phyloP scores from a whole-genome alignment of 495 filamentous ascomycete species.

The Penicillium parvum region DNA sequence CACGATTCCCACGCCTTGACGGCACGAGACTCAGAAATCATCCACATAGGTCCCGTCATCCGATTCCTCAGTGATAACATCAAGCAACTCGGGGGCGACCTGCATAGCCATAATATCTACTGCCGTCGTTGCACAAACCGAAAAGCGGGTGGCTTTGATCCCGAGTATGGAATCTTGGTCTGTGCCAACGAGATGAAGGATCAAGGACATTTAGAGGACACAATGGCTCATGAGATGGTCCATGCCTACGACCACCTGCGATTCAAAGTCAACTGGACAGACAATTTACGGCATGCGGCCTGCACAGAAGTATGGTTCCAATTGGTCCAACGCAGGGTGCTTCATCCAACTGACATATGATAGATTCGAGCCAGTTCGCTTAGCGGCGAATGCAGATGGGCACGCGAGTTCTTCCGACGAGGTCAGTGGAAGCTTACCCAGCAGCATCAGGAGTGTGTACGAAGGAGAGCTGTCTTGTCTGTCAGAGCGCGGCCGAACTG shows the following conservation, averaged over 20 bases:
- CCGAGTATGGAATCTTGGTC: conserved; percentile 77
- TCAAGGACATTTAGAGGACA: conserved; percentile 80
- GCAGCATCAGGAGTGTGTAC: conserved; percentile 90
- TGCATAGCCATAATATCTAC: conserved; percentile 69
- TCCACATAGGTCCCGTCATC: conserved; percentile 61
- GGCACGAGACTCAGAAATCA: conserved; percentile 4
- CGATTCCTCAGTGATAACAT: conserved; percentile 80
- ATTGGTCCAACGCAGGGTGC: background rate
- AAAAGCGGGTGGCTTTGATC: conserved; percentile 76
- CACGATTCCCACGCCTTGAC: too few relatives aligned
- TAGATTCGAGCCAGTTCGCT: conserved; percentile 90
- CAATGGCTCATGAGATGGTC: conserved; percentile 94
- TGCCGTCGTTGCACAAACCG: conserved; percentile 69
- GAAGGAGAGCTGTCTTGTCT: conserved; percentile 70
- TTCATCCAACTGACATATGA: background rate
- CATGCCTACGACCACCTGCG: conserved; percentile 92
- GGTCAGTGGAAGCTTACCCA: conserved; percentile 83
- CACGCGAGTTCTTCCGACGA: conserved; percentile 74
- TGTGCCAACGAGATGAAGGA: conserved; percentile 84
- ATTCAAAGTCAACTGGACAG: conserved; percentile 80
- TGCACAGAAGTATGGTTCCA: conserved; percentile 75
- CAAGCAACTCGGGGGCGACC: conserved; percentile 64
- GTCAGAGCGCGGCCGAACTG: conserved; percentile 70
- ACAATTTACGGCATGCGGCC: conserved; percentile 80
- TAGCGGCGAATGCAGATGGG: conserved; percentile 91